phyloP scores from a whole-genome alignment of 2,329 filamentous ascomycete species.

The Rutstroemia sp. region DNA sequence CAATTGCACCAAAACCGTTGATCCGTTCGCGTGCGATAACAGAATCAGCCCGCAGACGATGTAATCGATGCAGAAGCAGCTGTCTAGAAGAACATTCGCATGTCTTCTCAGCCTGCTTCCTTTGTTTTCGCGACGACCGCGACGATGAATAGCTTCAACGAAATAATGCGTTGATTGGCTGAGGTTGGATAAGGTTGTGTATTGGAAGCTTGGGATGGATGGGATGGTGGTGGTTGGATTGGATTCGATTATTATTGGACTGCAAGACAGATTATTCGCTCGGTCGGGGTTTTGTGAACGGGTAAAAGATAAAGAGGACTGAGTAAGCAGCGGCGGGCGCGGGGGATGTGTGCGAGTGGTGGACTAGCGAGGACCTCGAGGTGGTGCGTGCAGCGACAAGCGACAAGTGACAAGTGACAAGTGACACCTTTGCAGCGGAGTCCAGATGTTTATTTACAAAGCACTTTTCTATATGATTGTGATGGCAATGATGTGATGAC shows the following conservation, averaged over 20 bases:
- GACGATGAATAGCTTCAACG: background rate
- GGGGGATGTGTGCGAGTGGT: no score
- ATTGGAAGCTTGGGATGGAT: background rate
- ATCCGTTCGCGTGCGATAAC: background rate
- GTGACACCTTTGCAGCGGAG: background rate
- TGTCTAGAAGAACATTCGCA: background rate
- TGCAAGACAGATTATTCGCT: background rate
- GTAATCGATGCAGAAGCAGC: background rate
- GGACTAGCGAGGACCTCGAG: no score
- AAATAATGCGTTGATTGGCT: background rate
- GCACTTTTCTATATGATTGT: background rate
- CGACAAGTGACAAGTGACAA: background rate
- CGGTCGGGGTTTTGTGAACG: no score
- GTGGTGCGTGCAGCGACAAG: background rate
- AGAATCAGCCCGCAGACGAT: background rate
- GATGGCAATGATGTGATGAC: background rate
- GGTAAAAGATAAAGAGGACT: no score
- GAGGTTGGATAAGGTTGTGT: background rate
- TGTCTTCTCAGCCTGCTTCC: background rate
- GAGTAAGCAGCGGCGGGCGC: no score
- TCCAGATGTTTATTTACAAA: no score
- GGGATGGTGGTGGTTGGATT: background rate
- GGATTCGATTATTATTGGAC: background rate
- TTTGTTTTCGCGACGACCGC: background rate
- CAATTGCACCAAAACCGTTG: background rate